Evolutionary conservation across 306 rosid genomes (phyloP).

Genomic region (Dryas drummondii): DNA sequence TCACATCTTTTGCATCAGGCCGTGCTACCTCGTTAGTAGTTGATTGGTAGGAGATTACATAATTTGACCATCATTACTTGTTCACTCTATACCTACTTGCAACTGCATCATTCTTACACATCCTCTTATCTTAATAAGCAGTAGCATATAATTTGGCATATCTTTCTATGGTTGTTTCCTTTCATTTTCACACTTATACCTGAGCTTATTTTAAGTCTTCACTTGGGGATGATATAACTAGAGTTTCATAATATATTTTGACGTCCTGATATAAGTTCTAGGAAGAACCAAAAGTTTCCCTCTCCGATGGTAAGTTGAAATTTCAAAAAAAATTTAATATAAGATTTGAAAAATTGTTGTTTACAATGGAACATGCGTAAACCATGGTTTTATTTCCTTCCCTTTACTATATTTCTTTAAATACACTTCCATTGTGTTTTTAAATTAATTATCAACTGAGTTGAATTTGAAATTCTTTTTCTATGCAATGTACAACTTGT

Average conservation of each 20-base stretch:
- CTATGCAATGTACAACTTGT: background rate
- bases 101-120: background rate
- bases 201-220: background rate
- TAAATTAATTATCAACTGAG: too few species aligned
- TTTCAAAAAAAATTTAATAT: too few species aligned
- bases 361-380: too few species aligned
- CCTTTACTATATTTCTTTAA: too few species aligned
- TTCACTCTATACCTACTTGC: slow-evolving; percentile 4
- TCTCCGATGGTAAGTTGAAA: too few species aligned
- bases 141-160: background rate
- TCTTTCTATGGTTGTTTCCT: background rate
- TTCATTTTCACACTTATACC: background rate
- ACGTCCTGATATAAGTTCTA: too few species aligned
- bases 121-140: background rate
- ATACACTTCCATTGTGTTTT: too few species aligned
- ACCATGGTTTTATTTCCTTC: too few species aligned
- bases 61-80: slow-evolving; percentile 11
- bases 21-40: slow-evolving; percentile 97
- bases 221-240: too few species aligned
- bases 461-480: background rate
- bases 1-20: slow-evolving; percentile 97
- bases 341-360: too few species aligned
- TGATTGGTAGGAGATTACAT: slow-evolving; percentile 65
- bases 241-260: too few species aligned
- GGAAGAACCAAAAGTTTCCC: too few species aligned